phyloP scores from a whole-genome alignment of 1,284 basidiomycete genomes.

The Athelia sp. region DNA sequence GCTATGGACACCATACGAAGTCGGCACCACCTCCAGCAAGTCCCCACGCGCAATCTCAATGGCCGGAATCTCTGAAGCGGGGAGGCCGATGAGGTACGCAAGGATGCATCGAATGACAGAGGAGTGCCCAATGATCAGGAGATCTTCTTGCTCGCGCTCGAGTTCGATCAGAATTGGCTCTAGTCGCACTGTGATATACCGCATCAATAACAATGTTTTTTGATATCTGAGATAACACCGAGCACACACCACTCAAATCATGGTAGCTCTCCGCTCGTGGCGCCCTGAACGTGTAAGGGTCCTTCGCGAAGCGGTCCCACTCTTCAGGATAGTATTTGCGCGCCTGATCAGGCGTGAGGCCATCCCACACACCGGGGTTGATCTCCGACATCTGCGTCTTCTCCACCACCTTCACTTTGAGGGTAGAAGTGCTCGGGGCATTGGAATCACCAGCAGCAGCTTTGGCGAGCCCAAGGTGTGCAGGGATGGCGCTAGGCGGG shows the following conservation, averaged over 20 bases:
- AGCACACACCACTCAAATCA: conserved; percentile 63
- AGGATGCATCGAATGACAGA: conserved; percentile 97
- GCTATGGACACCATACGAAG: conserved; percentile 85
- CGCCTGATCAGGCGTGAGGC: conserved; percentile 87
- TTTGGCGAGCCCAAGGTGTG: not conserved
- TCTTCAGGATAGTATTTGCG: conserved; percentile 90
- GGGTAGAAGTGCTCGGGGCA: conserved; percentile 18
- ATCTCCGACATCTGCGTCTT: conserved; percentile 97
- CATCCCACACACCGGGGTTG: conserved; percentile 97
- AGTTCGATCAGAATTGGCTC: conserved; percentile 84
- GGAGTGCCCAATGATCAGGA: conserved; percentile 80
- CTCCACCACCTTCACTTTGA: conserved; percentile 82
- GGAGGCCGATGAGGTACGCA: conserved; percentile 88
- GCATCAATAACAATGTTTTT: not conserved
- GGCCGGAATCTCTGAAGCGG: conserved; percentile 94
- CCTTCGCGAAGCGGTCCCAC: conserved; percentile 87
- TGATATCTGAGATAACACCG: not conserved
- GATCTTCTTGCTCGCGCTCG: conserved; percentile 75
- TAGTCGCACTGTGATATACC: conserved; percentile 49
- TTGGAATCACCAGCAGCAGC: not conserved
- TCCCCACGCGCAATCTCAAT: conserved; percentile 94
- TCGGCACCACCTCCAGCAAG: conserved; percentile 84
- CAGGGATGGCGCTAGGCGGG: conserved; percentile 4
- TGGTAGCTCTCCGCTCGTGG: conserved; percentile 95
- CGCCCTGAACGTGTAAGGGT: conserved; percentile 91